Evolutionary conservation across 139 green algal genomes (phyloP), one percentile per base, ranked within the genome.

Genomic region (Trebouxia sp.): DNA sequence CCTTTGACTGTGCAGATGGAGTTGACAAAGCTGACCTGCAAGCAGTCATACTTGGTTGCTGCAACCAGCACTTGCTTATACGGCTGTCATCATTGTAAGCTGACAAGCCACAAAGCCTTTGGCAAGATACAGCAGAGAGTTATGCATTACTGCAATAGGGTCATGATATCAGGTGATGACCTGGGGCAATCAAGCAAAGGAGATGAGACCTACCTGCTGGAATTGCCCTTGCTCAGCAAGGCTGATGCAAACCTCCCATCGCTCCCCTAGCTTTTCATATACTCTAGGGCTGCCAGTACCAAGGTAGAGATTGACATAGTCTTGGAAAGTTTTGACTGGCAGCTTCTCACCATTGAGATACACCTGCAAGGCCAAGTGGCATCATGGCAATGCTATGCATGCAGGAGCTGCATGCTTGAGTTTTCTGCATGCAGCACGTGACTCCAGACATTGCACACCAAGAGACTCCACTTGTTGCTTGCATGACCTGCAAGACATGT

Each of bases 1-100:
- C 97, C 97, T 87, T 98, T 98, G 80, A 85, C 91, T 35, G 97
- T 99, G 89, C 89, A 94, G 84, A 99, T 99, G 75, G 92, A 92
- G 89, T 99, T 99, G 35, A 96, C 95, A 84, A 99, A 99, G 81
- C 89, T 97, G 55, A 98, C 94, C 94, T 99, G 93, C 79, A 85
- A 11, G n/a, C 20, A 20, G 35, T 28, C 2, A 62, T 50, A 76
- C 0, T 39, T 1, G 43, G 0, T 5, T 37, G 20, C 12, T n/a
- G 32, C n/a, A 80, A 26, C 11, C 39, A 62, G 69, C 41, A 62
- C 24, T 48, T 47, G 35, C 1, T 22, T 28, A 9, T 8, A 35
- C 28, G 32, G 62, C 62, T 38, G 62, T n/a, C 20, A n/a, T 0
- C 35, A 15, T 43, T 1, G 35, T 9, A 43, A 41, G 6, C 3